Base-by-base conservation (phyloP, 176 grass and related monocot species). In the Musa beccarii region DNA sequence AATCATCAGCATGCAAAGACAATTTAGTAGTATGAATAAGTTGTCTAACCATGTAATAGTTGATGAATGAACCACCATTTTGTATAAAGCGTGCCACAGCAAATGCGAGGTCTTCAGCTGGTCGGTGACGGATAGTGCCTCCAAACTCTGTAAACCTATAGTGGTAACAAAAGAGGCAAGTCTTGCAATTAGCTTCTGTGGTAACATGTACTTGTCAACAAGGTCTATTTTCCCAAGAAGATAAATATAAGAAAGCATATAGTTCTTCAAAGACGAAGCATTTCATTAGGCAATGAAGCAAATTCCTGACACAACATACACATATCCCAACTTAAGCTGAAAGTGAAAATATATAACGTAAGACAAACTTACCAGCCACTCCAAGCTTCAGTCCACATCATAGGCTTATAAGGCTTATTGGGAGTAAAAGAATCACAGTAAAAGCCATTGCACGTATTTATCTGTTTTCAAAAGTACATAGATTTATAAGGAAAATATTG, bases 321-420 rank as follows among this genome's bases (percentile, higher is more conserved):
- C 28, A 67, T 51, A 49, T 34, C 62, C 75, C 62, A 49, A 87
- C 7, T 77, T 51, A 25, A 19, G 7, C 23, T 56, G 54, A 53
- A 53, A 20, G 14, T 49, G 66, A 26, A 61, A 72, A 34, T 66
- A 4, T 19, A 29, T 2, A 13, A 67, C 21, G 51, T n/a, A 22
- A 57, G 52, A 3, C 79, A 16, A 16, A 81, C 53, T 66, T 89
- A 99, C 95, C 95, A 99, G 23, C 90, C 95, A 84, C 86, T 99
- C 95, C 95, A 99, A 89, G 95, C 90, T 94, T 99, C 95, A 57
- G 95, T 99, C 95, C 95, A 99, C 95, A 99, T 99, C 9, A 63
- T 84, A 69, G 95, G 95, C 73, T 99, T 99, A 75, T 87, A 85
- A 77, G 88, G 76, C 28, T 84, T 71, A 79, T 99, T 99, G 23